phyloP scores from a whole-genome alignment of 805 yeast genomes.

The Zygosaccharomyces lentus region DNA sequence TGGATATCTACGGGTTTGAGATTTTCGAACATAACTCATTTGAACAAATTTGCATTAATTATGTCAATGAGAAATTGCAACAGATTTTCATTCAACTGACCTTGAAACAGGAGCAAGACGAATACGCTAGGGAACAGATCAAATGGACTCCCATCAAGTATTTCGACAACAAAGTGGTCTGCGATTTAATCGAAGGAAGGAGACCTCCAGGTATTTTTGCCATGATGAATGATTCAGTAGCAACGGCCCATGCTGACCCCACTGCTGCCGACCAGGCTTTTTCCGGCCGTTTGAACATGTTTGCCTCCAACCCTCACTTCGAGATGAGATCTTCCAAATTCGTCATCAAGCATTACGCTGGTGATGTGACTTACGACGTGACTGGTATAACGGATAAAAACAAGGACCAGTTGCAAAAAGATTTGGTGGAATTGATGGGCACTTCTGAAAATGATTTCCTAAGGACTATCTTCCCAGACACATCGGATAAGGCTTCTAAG shows the following conservation, averaged over 20 bases:
- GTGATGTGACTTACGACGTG: slow-evolving; percentile 93
- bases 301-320: slow-evolving; percentile 78
- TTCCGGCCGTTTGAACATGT: slow-evolving; percentile 83
- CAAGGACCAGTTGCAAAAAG: slow-evolving; percentile 89
- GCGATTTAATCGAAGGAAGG: slow-evolving; percentile 89
- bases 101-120: slow-evolving; percentile 95
- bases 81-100: slow-evolving; percentile 96
- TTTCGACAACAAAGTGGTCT: slow-evolving; percentile 92
- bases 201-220: slow-evolving; percentile 97
- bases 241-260: slow-evolving; percentile 98
- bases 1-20: slow-evolving; percentile 95
- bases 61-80: slow-evolving; percentile 92
- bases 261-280: slow-evolving; percentile 95
- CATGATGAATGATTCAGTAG: slow-evolving; percentile 92
- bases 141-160: slow-evolving; percentile 97
- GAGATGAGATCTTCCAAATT: slow-evolving; percentile 86
- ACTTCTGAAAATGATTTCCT: slow-evolving; percentile 68
- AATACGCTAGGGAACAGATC: slow-evolving; percentile 90
- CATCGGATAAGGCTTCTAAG: slow-evolving; percentile 61
- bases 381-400: slow-evolving; percentile 92
- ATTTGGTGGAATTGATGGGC: slow-evolving; percentile 71
- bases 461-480: slow-evolving; percentile 55
- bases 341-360: slow-evolving; percentile 93
- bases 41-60: slow-evolving; percentile 92
- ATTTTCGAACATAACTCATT: slow-evolving; percentile 92